Percentiles rank a stretch among this genome's conserved stretches.
Conservation (phyloP, 2,329 filamentous ascomycete species). For the Plenodomus lindquistii region DNA sequence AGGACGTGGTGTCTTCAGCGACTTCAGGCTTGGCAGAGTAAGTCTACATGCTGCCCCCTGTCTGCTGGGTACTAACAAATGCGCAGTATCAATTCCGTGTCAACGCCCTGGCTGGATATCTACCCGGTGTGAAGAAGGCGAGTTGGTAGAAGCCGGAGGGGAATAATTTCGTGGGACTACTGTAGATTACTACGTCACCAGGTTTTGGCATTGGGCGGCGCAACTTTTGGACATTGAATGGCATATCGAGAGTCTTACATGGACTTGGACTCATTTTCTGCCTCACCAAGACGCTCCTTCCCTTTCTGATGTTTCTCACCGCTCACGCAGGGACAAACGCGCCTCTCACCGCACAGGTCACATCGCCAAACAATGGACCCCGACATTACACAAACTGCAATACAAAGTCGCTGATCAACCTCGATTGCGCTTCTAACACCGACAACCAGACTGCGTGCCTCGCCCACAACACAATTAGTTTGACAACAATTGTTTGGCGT, state of each 20-base stretch:
- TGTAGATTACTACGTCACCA: neutral
- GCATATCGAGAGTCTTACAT: slow-evolving; percentile 11
- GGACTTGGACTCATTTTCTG: neutral
- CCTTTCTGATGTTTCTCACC: slow-evolving; percentile 17
- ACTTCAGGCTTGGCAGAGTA: slow-evolving; percentile 91
- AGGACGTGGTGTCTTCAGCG: slow-evolving; percentile 84
- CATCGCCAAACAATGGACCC: slow-evolving; percentile 4
- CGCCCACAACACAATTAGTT: too few relatives aligned
- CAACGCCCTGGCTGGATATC: slow-evolving; percentile 79
- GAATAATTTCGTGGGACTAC: neutral
- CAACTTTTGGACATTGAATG: slow-evolving; percentile 19
- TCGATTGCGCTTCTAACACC: neutral
- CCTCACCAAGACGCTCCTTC: slow-evolving; percentile 9
- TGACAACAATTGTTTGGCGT: too few relatives aligned
- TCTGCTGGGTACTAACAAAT: slow-evolving; percentile 12
- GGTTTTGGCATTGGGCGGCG: slow-evolving; percentile 35
- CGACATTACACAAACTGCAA: neutral
- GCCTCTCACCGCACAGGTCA: slow-evolving; percentile 2
- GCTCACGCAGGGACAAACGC: slow-evolving; percentile 15
- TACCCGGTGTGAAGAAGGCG: slow-evolving; percentile 94
- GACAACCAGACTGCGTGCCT: neutral
- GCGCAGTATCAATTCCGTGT: slow-evolving; percentile 89
- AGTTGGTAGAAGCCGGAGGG: slow-evolving; percentile 71
- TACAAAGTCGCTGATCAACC: neutral
- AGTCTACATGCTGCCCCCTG: slow-evolving; percentile 37